A percentile compares a stretch with the other conserved stretches of the same genome.
Evolutionary conservation across 306 rosid species (phyloP).

Genomic region (Quercus parvula): DNA sequence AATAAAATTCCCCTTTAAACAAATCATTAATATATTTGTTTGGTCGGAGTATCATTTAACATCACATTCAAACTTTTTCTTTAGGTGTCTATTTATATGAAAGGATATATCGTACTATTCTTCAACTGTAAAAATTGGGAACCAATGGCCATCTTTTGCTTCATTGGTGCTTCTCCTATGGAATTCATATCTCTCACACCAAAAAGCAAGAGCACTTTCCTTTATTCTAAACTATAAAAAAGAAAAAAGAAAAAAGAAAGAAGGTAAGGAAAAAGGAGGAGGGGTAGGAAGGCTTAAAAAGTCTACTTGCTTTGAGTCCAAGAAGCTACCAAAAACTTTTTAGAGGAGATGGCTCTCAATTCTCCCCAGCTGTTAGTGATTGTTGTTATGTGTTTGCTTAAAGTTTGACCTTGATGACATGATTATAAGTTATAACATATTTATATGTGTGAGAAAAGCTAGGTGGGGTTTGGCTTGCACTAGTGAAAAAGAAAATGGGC

Average conservation of each 20-base stretch:
- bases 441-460: slow-evolving; percentile 27
- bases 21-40: slow-evolving; percentile 10
- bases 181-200: slow-evolving; percentile 37
- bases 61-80: slow-evolving; percentile 23
- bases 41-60: slow-evolving; percentile 23
- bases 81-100: slow-evolving; percentile 13
- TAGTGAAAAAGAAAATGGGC: slow-evolving; percentile 54
- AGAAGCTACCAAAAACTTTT: slow-evolving; percentile 91
- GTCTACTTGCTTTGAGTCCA: slow-evolving; percentile 97
- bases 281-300: slow-evolving; percentile 53
- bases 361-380: slow-evolving; percentile 64
- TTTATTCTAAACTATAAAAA: slow-evolving; percentile 52
- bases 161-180: slow-evolving; percentile 67
- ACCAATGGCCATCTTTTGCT: slow-evolving; percentile 60
- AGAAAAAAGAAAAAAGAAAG: not conserved
- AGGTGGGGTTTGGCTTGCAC: slow-evolving; percentile 66
- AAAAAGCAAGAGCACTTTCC: slow-evolving; percentile 59
- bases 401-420: slow-evolving; percentile 90
- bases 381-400: slow-evolving; percentile 75
- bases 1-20: not conserved
- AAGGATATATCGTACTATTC: slow-evolving; percentile 36
- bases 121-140: slow-evolving; percentile 44
- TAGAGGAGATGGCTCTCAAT: slow-evolving; percentile 46
- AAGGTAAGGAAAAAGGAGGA: not conserved
- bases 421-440: slow-evolving; percentile 47